phyloP scores from a whole-genome alignment of 306 rosid species.

The Ammopiptanthus mongolicus region DNA sequence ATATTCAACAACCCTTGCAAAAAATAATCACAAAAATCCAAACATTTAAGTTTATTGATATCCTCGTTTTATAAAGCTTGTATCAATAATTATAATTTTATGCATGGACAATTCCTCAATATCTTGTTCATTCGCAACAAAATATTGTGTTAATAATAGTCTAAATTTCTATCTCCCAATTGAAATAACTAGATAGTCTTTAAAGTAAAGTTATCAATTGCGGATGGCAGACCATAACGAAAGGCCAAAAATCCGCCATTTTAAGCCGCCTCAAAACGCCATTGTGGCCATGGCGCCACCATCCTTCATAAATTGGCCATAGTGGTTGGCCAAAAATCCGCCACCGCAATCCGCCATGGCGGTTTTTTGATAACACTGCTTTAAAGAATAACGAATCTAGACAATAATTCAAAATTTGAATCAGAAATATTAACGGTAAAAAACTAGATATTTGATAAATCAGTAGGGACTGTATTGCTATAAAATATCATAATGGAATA shows the following conservation, averaged over 20 bases:
- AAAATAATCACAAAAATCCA: too few species aligned
- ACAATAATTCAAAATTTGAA: neutral
- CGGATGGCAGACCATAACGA: too few species aligned
- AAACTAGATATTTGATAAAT: neutral
- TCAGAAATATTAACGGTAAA: neutral
- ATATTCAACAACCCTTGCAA: too few species aligned
- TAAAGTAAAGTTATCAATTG: too few species aligned
- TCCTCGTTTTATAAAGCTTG: neutral
- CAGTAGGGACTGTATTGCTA: neutral
- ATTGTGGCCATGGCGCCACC: too few species aligned
- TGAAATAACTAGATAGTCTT: neutral
- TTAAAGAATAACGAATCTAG: neutral
- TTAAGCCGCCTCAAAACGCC: too few species aligned
- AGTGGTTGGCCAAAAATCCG: too few species aligned
- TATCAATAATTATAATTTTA: neutral
- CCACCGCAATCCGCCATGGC: too few species aligned
- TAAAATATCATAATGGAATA: neutral
- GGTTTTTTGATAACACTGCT: too few species aligned
- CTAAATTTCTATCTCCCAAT: neutral
- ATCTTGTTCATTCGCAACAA: neutral
- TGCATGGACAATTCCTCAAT: neutral
- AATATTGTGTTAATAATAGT: neutral
- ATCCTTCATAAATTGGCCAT: too few species aligned
- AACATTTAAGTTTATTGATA: neutral
- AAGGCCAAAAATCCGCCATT: too few species aligned